phyloP scores from a whole-genome alignment of 257 asterid genomes.

The Nicotiana tabacum region DNA sequence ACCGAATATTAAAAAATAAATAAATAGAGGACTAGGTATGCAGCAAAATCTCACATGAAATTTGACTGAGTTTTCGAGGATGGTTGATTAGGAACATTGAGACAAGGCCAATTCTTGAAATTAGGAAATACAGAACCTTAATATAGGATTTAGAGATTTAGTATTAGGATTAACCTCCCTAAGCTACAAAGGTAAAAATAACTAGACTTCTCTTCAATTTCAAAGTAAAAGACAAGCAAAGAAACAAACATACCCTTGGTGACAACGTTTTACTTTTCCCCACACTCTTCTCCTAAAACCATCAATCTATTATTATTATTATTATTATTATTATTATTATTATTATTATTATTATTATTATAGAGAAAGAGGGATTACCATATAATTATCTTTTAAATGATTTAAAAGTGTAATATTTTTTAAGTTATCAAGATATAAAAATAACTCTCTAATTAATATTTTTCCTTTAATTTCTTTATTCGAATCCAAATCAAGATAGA shows the following conservation, averaged over 20 bases:
- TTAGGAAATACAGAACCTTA: slow-evolving; percentile 7
- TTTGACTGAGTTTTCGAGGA: slow-evolving; percentile 13
- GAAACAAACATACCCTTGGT: slow-evolving; percentile 60
- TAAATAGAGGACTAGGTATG: background rate
- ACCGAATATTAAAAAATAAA: background rate
- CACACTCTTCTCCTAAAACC: slow-evolving; percentile 22
- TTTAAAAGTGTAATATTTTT: too few relatives aligned
- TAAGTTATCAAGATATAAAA: too few relatives aligned
- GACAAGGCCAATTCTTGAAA: slow-evolving; percentile 24
- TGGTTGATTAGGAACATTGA: background rate
- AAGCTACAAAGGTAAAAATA: background rate
- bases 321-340: background rate
- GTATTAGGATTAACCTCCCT: background rate
- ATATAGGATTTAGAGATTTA: background rate
- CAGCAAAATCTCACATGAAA: slow-evolving; percentile 10
- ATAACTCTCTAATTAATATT: too few relatives aligned
- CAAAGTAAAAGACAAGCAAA: slow-evolving; percentile 44
- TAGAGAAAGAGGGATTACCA: too few relatives aligned
- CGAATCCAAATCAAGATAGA: too few relatives aligned
- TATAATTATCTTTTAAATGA: too few relatives aligned
- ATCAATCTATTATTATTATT: background rate
- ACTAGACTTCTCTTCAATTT: slow-evolving; percentile 4
- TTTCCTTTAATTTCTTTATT: too few relatives aligned
- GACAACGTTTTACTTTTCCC: slow-evolving; percentile 77
- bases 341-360: background rate